Conservation (phyloP, 495 filamentous ascomycete genomes). For the Aspergillus incahuasiensis region DNA sequence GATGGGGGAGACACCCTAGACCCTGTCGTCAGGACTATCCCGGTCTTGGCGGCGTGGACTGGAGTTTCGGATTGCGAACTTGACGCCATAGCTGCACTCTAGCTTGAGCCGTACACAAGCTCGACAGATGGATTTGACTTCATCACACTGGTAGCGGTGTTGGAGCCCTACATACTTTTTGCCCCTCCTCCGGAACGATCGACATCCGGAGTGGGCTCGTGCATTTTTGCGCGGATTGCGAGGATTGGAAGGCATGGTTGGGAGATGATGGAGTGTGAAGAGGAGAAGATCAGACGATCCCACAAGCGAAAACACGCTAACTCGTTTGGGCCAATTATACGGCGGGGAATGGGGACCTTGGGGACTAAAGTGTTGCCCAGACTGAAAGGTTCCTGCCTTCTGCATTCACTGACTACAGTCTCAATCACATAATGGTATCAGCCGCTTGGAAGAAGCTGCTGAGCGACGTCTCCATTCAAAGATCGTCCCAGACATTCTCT, state of each 20-base stretch:
- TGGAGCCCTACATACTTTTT: too few relatives aligned
- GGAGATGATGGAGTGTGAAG: background rate
- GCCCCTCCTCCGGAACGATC: slow-evolving; percentile 9
- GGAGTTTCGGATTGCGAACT: slow-evolving; percentile 6
- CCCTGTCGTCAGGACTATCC: too few relatives aligned
- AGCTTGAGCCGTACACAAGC: slow-evolving; percentile 12
- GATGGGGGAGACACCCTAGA: too few relatives aligned
- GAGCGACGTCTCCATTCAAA: slow-evolving; percentile 37
- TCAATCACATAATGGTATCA: background rate
- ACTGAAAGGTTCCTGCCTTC: too few relatives aligned
- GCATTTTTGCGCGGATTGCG: background rate
- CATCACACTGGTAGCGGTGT: slow-evolving; percentile 19
- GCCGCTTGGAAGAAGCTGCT: slow-evolving; percentile 9
- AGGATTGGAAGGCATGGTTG: too few relatives aligned
- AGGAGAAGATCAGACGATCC: background rate
- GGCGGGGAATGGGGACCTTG: background rate
- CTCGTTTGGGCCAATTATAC: background rate
- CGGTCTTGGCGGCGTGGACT: too few relatives aligned
- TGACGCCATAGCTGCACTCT: slow-evolving; percentile 13
- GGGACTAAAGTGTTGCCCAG: too few relatives aligned
- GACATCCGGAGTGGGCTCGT: slow-evolving; percentile 11
- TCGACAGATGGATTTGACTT: slow-evolving; percentile 9
- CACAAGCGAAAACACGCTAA: background rate
- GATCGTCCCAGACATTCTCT: slow-evolving; percentile 66
- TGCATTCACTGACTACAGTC: too few relatives aligned